Percentiles rank a stretch among this genome's conserved stretches.
These are phyloP conservation scores for Leucosporidium yakuticum DNA, from an alignment of 768 basidiomycete species.

Conservation along the genomic window DNA sequence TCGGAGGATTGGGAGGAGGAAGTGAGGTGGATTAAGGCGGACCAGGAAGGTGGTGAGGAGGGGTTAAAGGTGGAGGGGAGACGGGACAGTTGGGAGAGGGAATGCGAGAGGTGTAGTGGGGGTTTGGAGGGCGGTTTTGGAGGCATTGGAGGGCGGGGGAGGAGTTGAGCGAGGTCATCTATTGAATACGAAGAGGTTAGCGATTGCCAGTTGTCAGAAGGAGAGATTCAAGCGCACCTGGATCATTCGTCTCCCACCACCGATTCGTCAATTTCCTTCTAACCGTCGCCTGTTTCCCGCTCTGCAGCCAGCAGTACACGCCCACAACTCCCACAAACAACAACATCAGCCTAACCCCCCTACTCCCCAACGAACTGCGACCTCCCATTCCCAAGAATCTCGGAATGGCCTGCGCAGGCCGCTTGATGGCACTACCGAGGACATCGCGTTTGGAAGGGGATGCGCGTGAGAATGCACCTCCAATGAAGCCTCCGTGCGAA, in stretches of 20 bases:
- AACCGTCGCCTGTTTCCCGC: background rate
- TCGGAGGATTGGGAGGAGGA: constrained; percentile 17
- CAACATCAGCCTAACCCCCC: background rate
- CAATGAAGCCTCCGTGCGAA: too few relatives aligned
- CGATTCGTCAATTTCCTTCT: constrained; percentile 9
- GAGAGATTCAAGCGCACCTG: background rate
- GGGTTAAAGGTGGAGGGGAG: constrained; percentile 21
- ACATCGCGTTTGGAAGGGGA: too few relatives aligned
- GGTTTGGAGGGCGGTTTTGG: constrained; percentile 16
- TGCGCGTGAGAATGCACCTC: too few relatives aligned
- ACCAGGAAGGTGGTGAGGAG: constrained; percentile 11
- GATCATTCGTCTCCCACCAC: constrained; percentile 25
- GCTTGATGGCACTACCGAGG: too few relatives aligned
- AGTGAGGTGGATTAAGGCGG: constrained; percentile 24
- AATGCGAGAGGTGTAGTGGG: constrained; percentile 9
- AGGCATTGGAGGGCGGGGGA: constrained; percentile 14
- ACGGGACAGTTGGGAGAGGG: constrained; percentile 20
- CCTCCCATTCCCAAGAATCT: too few relatives aligned
- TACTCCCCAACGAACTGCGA: background rate
- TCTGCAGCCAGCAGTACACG: too few relatives aligned
- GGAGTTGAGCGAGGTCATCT: background rate
- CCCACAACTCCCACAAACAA: too few relatives aligned
- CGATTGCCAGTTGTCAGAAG: background rate
- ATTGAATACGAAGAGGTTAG: background rate
- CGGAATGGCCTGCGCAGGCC: too few relatives aligned